Evolutionary conservation across 371 early-diverging fungal genomes (phyloP), one percentile per base, ranked within the genome.

Genomic region (Catenaria anguillulae): DNA sequence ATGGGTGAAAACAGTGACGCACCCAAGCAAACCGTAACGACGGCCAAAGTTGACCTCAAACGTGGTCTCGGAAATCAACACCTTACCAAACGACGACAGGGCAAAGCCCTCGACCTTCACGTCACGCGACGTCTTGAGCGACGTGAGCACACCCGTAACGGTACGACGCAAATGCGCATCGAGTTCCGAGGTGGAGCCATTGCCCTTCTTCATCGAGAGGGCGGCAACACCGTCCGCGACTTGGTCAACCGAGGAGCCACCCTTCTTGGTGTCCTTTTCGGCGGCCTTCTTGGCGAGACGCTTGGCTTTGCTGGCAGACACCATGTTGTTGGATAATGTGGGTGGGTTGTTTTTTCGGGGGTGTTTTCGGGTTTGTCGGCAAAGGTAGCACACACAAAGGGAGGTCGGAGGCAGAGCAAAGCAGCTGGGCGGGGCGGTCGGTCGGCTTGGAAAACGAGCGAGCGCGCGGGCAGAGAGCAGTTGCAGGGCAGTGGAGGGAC

Each of bases 11-110:
- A 40, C 17, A 40, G 40, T 4, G 45, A 98, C 99, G 54, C 86
- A 81, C 62, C 99, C 99, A 54, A 97, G 78, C 55, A 99, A 83
- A 72, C 95, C 98, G 71, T 90, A 96, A 64, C 98, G 84, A 73
- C 96, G 86, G 68, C 96, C 97, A 77, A 87, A 93, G 83, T 95
- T 97, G 71, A 97, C 84, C 80, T 96, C 97, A 65, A 97, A 84
- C 55, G 87, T 86, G 34, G 96, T 86, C 71, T 95, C 95, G 65
- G 86, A 79, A 70, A 97, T 86, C 65, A 97, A 80, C 64, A 84
- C 84, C 68, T 93, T 87, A 55, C 93, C 93, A 74, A 87, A 90
- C 81, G 86, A 96, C 64, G 86, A 85, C 60, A 97, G 84, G 33
- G 92, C 87, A 81, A 83, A 95, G 13, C 86, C 87, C 70, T 95